Conservation (phyloP, 1,284 basidiomycete species). For the Ganoderma boninense region DNA sequence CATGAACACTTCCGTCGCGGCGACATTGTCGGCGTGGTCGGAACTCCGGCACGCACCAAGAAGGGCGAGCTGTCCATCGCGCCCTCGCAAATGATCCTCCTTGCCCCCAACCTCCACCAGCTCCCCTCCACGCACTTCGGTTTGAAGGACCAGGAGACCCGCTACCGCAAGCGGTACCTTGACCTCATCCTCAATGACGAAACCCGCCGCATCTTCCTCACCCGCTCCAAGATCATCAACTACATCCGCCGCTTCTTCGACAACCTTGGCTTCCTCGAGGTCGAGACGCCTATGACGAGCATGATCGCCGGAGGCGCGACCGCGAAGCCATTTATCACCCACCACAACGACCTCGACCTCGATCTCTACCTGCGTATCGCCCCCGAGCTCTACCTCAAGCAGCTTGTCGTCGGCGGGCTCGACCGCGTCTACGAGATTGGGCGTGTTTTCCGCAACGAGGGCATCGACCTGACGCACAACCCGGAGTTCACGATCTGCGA, state of each 20-base stretch:
- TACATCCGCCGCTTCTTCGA: slow-evolving; percentile 94
- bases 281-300: slow-evolving; percentile 99
- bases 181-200: slow-evolving; percentile 96
- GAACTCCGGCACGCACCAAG: slow-evolving; percentile 92
- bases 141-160: slow-evolving; percentile 95
- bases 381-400: slow-evolving; percentile 98
- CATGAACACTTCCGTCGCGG: slow-evolving; percentile 95
- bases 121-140: slow-evolving; percentile 92
- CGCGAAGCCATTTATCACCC: slow-evolving; percentile 98
- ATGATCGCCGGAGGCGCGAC: slow-evolving; percentile 97
- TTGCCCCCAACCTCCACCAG: slow-evolving; percentile 96
- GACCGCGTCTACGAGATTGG: slow-evolving; percentile 99
- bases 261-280: slow-evolving; percentile 95
- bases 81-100: slow-evolving; percentile 84
- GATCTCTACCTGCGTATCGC: slow-evolving; percentile 99
- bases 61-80: slow-evolving; percentile 96
- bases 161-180: slow-evolving; percentile 98
- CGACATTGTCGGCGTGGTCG: slow-evolving; percentile 95
- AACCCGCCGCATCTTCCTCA: slow-evolving; percentile 92
- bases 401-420: slow-evolving; percentile 96
- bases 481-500: slow-evolving; percentile 99
- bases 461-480: slow-evolving; percentile 98
- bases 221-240: slow-evolving; percentile 88
- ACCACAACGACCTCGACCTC: slow-evolving; percentile 98
- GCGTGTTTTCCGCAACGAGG: slow-evolving; percentile 98